Base-by-base conservation (phyloP, 2,329 filamentous ascomycete genomes). In the Aspergillus brasiliensis region DNA sequence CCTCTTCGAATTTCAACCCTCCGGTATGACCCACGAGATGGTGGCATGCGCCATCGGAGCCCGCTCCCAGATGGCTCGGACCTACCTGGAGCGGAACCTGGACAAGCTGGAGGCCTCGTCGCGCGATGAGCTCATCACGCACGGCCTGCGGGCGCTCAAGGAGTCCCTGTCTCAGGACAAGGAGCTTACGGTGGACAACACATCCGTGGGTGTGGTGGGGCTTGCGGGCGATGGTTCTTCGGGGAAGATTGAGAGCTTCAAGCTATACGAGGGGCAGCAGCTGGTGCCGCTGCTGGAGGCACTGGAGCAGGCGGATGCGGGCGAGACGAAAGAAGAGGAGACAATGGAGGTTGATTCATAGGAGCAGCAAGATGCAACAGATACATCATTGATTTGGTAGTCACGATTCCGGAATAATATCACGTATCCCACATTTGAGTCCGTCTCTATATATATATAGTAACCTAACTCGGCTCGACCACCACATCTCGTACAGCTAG, bases 1-100 rank as follows among this genome's bases (percentile, higher is more conserved):
- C 81, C 86, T 99, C 64, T 99, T 96, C 80, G 95, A 99, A 80
- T 99, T 99, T 84, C 94, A 97, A 81, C 95, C 95, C 10, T 91
- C 87, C 57, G 95, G 95, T 51, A 90, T 98, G 84, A 97, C 92
- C 70, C 91, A 97, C 75, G 95, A 99, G 85, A 98, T 98, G 92
- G 77, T 91, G 52, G 95, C 95, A 23, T 97, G 94, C 75, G 94
- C 93, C 60, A 99, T 99, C 76, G 95, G 95, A 56, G 95, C 95
- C 51, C 86, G 95, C 70, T 95, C 90, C 77, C 95, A 99, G 82
- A 98, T 98, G 92, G 95, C 95, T 23, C 84, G 95, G 73, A 99
- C 95, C 64, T 99, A 99, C 79, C 83, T 99, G 58, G 95, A 99
- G 85, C 86, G 92, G 73, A 91, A 97, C 79, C 80, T 97, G 62